phyloP scores from a whole-genome alignment of 805 yeast species.

The Candida bentonensis region DNA sequence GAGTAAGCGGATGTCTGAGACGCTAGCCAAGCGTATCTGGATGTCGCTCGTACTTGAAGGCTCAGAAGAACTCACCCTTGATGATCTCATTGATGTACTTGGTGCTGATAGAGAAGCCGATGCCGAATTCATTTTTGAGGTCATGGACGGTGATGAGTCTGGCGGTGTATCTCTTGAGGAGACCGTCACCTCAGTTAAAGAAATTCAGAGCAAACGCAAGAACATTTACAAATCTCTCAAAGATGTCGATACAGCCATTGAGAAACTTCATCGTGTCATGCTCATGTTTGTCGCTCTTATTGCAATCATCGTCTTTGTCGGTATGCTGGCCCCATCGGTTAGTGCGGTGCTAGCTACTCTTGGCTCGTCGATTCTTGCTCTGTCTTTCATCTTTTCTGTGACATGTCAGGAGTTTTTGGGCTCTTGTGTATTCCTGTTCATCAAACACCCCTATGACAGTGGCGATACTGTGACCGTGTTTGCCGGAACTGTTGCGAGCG shows the following conservation, averaged over 20 bases:
- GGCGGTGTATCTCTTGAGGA: constrained; percentile 25
- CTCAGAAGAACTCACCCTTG: constrained; percentile 17
- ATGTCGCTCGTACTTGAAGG: constrained; percentile 26
- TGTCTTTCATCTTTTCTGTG: constrained; percentile 25
- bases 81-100: constrained; percentile 21
- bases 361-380: constrained; percentile 25
- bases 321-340: constrained; percentile 27
- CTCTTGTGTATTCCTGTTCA: constrained; percentile 26
- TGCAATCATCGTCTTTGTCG: constrained; percentile 24
- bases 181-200: constrained; percentile 19
- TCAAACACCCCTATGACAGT: constrained; percentile 28
- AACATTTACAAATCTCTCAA: constrained; percentile 22
- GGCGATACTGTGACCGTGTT: constrained; percentile 25
- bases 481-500: constrained; percentile 3
- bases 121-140: constrained; percentile 18
- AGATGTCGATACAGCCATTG: constrained; percentile 27
- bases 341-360: constrained; percentile 27
- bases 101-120: constrained; percentile 20
- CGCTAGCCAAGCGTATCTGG: constrained; percentile 27
- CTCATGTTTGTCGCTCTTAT: constrained; percentile 20
- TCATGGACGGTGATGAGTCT: constrained; percentile 23
- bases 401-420: constrained; percentile 26
- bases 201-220: constrained; percentile 22
- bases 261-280: constrained; percentile 24
- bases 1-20: constrained; percentile 14